Evolutionary conservation across 805 yeast species (phyloP).

Genomic region (Cyberlindnera maritima): DNA sequence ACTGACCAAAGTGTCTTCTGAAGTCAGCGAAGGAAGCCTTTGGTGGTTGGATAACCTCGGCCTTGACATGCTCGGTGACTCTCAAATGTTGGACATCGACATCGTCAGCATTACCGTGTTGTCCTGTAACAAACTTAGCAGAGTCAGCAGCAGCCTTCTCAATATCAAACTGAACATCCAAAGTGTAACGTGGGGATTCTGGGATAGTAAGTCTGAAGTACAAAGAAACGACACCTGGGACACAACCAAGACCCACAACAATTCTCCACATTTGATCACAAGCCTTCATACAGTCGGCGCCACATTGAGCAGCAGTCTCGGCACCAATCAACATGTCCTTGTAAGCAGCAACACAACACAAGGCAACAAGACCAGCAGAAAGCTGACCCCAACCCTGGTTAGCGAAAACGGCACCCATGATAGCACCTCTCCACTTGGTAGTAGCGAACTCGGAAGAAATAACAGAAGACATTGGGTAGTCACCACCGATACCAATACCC

Average conservation of each 20-base stretch:
- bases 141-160: slow-evolving; percentile 56
- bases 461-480: slow-evolving; percentile 90
- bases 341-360: slow-evolving; percentile 74
- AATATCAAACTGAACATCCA: slow-evolving; percentile 66
- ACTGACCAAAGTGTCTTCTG: slow-evolving; percentile 68
- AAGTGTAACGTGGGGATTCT: slow-evolving; percentile 88
- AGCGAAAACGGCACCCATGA: slow-evolving; percentile 94
- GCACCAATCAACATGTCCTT: slow-evolving; percentile 57
- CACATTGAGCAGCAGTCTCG: slow-evolving; percentile 57
- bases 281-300: slow-evolving; percentile 64
- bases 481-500: slow-evolving; percentile 99
- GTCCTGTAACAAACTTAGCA: slow-evolving; percentile 49
- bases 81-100: slow-evolving; percentile 44
- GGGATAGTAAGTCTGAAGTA: slow-evolving; percentile 93
- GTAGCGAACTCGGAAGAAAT: slow-evolving; percentile 91
- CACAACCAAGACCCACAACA: slow-evolving; percentile 83
- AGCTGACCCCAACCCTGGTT: slow-evolving; percentile 98
- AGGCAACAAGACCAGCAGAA: slow-evolving; percentile 79
- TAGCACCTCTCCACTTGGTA: slow-evolving; percentile 97
- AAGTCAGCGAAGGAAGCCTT: slow-evolving; percentile 81
- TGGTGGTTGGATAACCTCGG: slow-evolving; percentile 59
- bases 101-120: slow-evolving; percentile 46
- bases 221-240: slow-evolving; percentile 81
- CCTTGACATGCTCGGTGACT: slow-evolving; percentile 49
- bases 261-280: slow-evolving; percentile 96